A percentile compares a stretch with the other conserved stretches of the same genome.
Evolutionary conservation across 257 asterid genomes (phyloP).

Genomic region (Solanum bulbocastanum): DNA sequence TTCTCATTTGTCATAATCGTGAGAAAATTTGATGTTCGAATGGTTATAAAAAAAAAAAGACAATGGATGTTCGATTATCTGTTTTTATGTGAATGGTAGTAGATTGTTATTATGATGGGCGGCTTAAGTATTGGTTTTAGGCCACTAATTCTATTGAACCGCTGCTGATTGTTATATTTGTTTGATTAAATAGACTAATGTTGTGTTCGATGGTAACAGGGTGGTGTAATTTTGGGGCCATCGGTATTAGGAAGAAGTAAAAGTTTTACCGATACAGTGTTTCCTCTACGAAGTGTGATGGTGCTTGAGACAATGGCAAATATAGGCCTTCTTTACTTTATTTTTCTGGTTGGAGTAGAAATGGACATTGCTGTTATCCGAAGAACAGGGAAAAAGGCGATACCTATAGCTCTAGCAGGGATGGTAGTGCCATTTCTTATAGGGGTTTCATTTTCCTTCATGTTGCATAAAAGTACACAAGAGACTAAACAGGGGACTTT

Average conservation of each 20-base stretch:
- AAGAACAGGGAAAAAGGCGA: neutral
- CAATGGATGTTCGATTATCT: too few relatives aligned
- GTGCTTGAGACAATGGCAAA: conserved; percentile 8
- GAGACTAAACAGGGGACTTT: neutral
- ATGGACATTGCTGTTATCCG: neutral
- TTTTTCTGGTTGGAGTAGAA: conserved; percentile 6
- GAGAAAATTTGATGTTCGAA: neutral
- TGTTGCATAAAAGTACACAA: neutral
- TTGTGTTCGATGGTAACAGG: neutral
- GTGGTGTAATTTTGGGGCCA: conserved; percentile 9
- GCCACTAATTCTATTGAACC: neutral
- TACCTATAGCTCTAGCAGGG: conserved; percentile 4
- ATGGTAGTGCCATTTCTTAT: conserved; percentile 5
- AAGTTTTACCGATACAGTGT: neutral
- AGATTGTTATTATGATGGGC: too few relatives aligned
- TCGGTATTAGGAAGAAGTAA: conserved; percentile 4
- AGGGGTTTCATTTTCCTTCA: neutral
- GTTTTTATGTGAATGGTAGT: neutral
- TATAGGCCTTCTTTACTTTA: neutral
- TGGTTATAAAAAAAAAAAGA: neutral
- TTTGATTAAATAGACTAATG: neutral
- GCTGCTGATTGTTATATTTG: neutral
- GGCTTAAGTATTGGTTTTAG: neutral
- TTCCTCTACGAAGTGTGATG: neutral
- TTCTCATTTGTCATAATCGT: neutral